These are phyloP conservation scores for Arthrobotrys sinensis DNA, from an alignment of 2,329 filamentous ascomycete species.

Conservation along the genomic window DNA sequence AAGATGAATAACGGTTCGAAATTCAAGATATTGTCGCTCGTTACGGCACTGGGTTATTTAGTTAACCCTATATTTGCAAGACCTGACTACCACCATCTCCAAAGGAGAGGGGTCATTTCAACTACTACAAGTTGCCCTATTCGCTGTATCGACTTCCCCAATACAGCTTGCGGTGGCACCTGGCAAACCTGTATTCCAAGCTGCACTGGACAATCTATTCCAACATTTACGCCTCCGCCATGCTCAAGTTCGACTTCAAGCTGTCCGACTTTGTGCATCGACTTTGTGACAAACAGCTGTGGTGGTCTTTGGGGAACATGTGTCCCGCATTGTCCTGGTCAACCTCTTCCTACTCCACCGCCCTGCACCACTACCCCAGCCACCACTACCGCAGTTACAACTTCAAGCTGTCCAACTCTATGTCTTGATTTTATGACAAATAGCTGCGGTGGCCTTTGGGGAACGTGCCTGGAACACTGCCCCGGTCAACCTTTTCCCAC, in stretches of 20 bases:
- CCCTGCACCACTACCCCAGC: conserved; percentile 9
- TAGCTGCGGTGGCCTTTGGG: conserved; percentile 18
- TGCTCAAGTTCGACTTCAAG: conserved; percentile 9
- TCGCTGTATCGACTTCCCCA: conserved; percentile 15
- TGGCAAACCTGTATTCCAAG: conserved; percentile 19
- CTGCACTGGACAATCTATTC: conserved; percentile 15
- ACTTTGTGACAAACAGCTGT: conserved; percentile 22
- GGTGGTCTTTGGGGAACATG: conserved; percentile 20
- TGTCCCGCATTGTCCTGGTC: conserved; percentile 7
- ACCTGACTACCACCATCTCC: background rate
- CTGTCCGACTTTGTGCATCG: conserved; percentile 6
- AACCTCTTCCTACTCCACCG: conserved; percentile 19
- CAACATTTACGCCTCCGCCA: conserved; percentile 9
- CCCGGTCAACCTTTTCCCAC: conserved; percentile 14
- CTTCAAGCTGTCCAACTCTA: conserved; percentile 15
- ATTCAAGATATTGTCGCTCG: background rate
- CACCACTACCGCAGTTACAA: background rate
- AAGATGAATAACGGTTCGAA: conserved; percentile 8
- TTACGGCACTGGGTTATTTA: background rate
- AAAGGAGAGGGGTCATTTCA: background rate
- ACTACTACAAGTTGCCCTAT: conserved; percentile 20
- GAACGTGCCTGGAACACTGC: conserved; percentile 6
- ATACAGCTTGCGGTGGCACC: conserved; percentile 6
- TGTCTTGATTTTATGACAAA: conserved; percentile 27
- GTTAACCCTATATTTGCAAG: background rate